Evolutionary conservation across 148 eudicot genomes (phyloP).

Genomic region (Suaeda aralocaspica): DNA sequence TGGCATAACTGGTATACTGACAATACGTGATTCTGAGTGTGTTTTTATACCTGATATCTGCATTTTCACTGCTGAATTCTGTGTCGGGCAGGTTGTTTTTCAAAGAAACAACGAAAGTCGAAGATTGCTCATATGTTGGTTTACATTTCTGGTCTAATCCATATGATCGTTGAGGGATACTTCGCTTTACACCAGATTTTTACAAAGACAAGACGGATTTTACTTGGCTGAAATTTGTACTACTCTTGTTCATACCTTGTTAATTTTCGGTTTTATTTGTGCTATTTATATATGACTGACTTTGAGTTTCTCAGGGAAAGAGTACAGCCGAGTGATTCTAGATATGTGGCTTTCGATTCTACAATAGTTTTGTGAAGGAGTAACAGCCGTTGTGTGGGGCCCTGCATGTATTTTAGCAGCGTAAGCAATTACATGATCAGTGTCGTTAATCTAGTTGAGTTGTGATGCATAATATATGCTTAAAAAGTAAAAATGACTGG

Average conservation of each 20-base stretch:
- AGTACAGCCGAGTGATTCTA: conserved; percentile 88
- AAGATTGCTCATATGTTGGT: conserved; percentile 91
- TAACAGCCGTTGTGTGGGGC: conserved; percentile 75
- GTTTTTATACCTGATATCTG: no score
- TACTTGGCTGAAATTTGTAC: conserved; percentile 90
- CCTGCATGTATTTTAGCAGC: conserved; percentile 79
- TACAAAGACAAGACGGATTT: conserved; percentile 53
- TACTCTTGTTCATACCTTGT: conserved; percentile 22
- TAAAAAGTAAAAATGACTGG: background rate
- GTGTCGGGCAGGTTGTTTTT: conserved; percentile 45
- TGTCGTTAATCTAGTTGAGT: background rate
- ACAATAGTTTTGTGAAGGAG: conserved; percentile 70
- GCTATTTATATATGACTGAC: conserved; percentile 1
- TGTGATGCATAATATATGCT: background rate
- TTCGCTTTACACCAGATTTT: conserved; percentile 82
- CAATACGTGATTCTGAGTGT: background rate
- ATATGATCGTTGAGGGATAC: conserved; percentile 80
- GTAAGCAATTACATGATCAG: conserved; percentile 44
- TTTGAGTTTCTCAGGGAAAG: conserved; percentile 62
- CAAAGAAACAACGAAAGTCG: conserved; percentile 48
- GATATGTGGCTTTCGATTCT: conserved; percentile 77
- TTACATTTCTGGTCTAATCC: conserved; percentile 81
- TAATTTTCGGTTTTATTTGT: background rate
- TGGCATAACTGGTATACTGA: no score
- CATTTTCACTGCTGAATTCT: background rate